Percentiles rank a stretch among this genome's conserved stretches.
Evolutionary conservation across 805 yeast genomes (phyloP).

Genomic region (Candida alai): DNA sequence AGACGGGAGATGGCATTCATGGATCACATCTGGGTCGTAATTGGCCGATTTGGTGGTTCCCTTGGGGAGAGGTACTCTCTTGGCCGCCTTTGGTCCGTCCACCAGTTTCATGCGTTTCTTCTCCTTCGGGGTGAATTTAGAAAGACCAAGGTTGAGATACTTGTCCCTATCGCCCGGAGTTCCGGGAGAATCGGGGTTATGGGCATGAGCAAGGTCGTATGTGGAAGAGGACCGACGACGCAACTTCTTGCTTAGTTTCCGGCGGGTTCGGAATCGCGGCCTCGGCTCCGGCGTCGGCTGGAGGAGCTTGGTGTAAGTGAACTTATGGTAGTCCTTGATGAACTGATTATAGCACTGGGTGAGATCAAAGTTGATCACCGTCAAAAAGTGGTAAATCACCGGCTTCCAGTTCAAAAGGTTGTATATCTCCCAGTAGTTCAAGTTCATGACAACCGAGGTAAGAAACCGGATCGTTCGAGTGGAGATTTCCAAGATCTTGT

Average conservation of each 20-base stretch:
- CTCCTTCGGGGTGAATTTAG: constrained; percentile 16
- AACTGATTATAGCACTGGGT: constrained; percentile 37
- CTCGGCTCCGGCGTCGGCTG: constrained; percentile 16
- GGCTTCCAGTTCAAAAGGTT: constrained; percentile 41
- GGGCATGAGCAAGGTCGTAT: constrained; percentile 3
- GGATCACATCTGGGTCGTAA: constrained; percentile 45
- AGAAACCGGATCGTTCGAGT: constrained; percentile 34
- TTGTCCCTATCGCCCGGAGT: constrained; percentile 22
- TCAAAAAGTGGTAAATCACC: constrained; percentile 36
- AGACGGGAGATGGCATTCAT: constrained; percentile 43
- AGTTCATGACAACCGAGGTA: constrained; percentile 32
- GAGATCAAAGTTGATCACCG: constrained; percentile 36
- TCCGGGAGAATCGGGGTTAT: constrained; percentile 11
- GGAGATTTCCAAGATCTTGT: constrained; percentile 25
- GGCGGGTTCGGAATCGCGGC: constrained; percentile 6
- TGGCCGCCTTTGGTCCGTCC: constrained; percentile 23
- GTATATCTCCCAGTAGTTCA: constrained; percentile 44
- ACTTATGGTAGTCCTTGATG: constrained; percentile 29
- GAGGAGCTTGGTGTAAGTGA: constrained; percentile 18
- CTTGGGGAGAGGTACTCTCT: constrained; percentile 13
- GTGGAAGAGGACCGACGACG: constrained; percentile 3
- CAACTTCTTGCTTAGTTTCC: constrained; percentile 4
- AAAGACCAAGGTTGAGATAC: constrained; percentile 15
- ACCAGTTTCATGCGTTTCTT: constrained; percentile 17
- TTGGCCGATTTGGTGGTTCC: constrained; percentile 32